Percentiles rank a stretch among this genome's conserved stretches.
phyloP scores from a whole-genome alignment of 345 rosid genomes.

The Barbarea vulgaris region DNA sequence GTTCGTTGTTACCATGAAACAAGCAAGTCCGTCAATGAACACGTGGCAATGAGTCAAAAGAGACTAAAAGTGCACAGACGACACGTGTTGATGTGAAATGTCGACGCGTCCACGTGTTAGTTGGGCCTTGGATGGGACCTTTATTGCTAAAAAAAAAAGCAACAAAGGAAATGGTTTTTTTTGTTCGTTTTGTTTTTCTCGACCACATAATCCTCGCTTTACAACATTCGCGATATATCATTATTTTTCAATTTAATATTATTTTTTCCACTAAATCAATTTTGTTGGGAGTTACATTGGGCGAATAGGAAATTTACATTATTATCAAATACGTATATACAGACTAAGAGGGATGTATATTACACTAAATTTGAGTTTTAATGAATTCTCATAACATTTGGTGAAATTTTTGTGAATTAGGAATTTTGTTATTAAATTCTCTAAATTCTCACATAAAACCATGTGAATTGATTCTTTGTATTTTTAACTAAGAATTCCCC shows the following conservation, averaged over 20 bases:
- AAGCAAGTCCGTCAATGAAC: background rate
- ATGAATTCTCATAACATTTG: too few species aligned
- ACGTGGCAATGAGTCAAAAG: conserved; percentile 30
- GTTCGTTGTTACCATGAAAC: background rate
- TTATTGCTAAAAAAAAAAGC: background rate
- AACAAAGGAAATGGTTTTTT: background rate
- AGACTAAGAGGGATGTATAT: too few species aligned
- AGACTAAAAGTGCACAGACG: background rate
- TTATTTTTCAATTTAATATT: background rate
- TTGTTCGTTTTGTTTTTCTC: background rate
- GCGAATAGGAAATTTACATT: too few species aligned
- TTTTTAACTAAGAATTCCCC: too few species aligned
- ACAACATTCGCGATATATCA: conserved; percentile 8
- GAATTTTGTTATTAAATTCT: too few species aligned
- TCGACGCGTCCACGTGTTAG: conserved; percentile 16
- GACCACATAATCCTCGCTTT: background rate
- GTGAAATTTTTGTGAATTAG: too few species aligned
- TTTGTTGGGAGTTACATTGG: too few species aligned
- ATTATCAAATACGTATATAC: too few species aligned
- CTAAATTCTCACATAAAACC: too few species aligned
- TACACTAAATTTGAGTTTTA: too few species aligned
- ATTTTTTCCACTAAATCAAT: background rate
- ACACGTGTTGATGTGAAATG: background rate
- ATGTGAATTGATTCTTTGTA: too few species aligned
- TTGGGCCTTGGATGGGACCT: conserved; percentile 18